A percentile compares a stretch with the other conserved stretches of the same genome.
These are phyloP conservation scores for Pleurotus djamor DNA, from an alignment of 768 basidiomycete genomes.

Conservation along the genomic window DNA sequence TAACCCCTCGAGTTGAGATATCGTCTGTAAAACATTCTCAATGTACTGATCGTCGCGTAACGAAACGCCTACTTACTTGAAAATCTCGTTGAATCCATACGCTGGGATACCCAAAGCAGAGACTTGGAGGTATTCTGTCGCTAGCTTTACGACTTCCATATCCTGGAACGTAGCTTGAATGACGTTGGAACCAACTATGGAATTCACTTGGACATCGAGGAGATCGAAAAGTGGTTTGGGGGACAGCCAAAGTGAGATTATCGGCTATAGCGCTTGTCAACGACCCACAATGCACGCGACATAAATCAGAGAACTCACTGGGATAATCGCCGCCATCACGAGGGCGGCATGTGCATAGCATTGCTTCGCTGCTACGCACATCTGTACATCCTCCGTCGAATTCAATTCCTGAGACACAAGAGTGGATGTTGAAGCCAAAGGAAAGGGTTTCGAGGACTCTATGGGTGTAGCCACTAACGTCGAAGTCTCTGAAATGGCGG, in stretches of 20 bases:
- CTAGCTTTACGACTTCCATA: background rate
- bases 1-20: slow-evolving; percentile 8
- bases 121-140: background rate
- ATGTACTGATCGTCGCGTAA: background rate
- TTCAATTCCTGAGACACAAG: background rate
- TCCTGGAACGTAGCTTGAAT: background rate
- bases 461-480: background rate
- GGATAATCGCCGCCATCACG: background rate
- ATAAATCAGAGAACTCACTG: background rate
- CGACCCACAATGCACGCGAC: background rate
- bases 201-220: background rate
- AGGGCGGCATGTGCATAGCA: background rate
- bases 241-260: background rate
- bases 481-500: background rate
- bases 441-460: background rate
- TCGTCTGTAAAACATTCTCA: slow-evolving; percentile 3
- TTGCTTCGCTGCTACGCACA: background rate
- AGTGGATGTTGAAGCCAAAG: background rate
- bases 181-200: background rate
- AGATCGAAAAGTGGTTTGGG: background rate
- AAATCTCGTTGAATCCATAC: slow-evolving; percentile 7
- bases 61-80: background rate
- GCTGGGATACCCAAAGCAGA: slow-evolving; percentile 7
- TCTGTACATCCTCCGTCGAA: background rate
- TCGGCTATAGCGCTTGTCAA: background rate